Evolutionary conservation across 495 filamentous ascomycete genomes (phyloP), one percentile per base, ranked within the genome.

Genomic region (Penicillium parvum): DNA sequence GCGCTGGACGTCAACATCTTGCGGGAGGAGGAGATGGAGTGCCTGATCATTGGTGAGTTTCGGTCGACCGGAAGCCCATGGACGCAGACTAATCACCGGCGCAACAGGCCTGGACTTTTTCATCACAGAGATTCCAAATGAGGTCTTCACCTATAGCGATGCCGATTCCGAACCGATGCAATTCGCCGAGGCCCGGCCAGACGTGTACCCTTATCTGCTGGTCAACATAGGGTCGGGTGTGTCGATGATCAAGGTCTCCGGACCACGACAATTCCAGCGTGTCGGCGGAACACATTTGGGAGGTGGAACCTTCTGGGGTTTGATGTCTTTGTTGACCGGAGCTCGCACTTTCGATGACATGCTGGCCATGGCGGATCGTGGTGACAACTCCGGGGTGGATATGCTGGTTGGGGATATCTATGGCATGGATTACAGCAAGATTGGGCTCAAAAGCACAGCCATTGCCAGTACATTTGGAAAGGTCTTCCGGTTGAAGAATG

Each of bases 201-300:
- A 90, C 49, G 85, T 94, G 30, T 98, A 98, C 62, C 92, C 92
- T 0, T 98, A 98, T 58, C 81, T 98, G 15, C 81, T 98, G 22
- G 92, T 98, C 41, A 98, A 98, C 66, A 98, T 98, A 52, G 92
- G 92, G n/a, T 96, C 90, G 20, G 92, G 92, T 20, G 92, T 98
- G 8, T 89, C 83, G n/a, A 96, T 98, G 78, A 85, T 98, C 63
- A 98, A 96, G 61, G 92, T 98, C 4, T 91, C 86, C 1, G 90
- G 90, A 0, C 90, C 90, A 14, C 78, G 81, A 19, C 72, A 86
- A 42, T 96, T 84, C 63, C 70, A 90, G 57, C 86, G 92, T 53
- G 88, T 98, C 17, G 92, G 94, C 15, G 92, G 92, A 22, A 96
- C 91, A 4, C 94, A 91, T 15, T 77, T 98, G 3, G 92, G 92